Evolutionary conservation across 2,329 filamentous ascomycete genomes (phyloP).

Genomic region (Arthrobotrys entomopaga): DNA sequence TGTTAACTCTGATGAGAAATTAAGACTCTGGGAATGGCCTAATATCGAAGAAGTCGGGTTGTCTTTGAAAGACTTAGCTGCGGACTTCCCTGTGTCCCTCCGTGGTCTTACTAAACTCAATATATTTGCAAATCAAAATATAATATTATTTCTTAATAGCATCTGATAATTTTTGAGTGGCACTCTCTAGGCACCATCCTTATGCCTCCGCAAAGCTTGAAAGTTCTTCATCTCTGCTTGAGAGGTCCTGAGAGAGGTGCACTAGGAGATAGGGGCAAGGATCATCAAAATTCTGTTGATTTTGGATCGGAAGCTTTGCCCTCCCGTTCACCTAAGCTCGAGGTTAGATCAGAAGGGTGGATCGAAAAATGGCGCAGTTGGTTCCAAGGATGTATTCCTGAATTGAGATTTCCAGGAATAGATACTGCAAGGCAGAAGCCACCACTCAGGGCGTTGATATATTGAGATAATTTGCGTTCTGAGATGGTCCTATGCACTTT

Average conservation of each 20-base stretch:
- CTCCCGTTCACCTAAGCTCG: neutral
- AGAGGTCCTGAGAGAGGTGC: neutral
- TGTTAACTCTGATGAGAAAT: neutral
- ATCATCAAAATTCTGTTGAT: neutral
- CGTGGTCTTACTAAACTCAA: neutral
- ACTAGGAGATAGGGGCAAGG: neutral
- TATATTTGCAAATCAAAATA: neutral
- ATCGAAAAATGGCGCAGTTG: neutral
- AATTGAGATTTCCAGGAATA: neutral
- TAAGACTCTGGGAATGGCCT: constrained; percentile 11
- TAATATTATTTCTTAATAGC: neutral
- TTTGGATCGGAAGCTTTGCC: no score
- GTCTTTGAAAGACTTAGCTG: neutral
- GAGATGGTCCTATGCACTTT: neutral
- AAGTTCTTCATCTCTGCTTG: constrained; percentile 3
- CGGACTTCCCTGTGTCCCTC: neutral
- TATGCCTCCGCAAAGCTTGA: neutral
- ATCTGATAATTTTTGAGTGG: neutral
- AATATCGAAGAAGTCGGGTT: neutral
- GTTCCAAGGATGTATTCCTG: neutral
- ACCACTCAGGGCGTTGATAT: neutral
- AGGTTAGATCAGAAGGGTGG: neutral
- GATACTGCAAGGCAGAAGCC: neutral
- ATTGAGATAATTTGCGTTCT: neutral
- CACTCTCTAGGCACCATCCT: neutral